Evolutionary conservation across 2,329 filamentous ascomycete genomes (phyloP).

Genomic region (Emergomyces pasteurianus): DNA sequence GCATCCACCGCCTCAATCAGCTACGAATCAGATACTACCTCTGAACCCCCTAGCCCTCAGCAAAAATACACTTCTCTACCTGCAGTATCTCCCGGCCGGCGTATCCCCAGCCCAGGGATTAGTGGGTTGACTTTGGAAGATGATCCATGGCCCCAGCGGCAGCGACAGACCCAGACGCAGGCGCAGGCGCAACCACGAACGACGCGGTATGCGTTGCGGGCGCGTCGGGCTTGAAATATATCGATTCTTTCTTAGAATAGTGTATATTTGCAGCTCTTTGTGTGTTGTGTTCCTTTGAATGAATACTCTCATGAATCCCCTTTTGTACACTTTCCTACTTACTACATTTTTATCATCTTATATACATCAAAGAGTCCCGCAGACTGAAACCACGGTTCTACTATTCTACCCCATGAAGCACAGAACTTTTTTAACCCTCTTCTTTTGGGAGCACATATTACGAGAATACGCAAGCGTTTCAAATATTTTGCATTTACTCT

Average conservation of each 20-base stretch:
- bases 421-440: background rate
- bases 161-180: background rate
- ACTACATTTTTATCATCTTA: background rate
- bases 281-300: background rate
- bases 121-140: slow-evolving; percentile 5
- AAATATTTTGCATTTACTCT: background rate
- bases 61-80: slow-evolving; percentile 2
- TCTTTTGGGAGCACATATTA: background rate
- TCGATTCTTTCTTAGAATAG: background rate
- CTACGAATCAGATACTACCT: slow-evolving; percentile 10
- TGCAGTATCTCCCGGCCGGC: background rate
- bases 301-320: background rate
- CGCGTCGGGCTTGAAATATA: background rate
- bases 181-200: background rate
- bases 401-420: background rate
- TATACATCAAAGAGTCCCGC: background rate
- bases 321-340: background rate
- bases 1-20: slow-evolving; percentile 8
- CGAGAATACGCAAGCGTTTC: background rate
- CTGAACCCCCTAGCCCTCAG: slow-evolving; percentile 10
- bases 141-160: background rate
- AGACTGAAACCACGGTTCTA: background rate
- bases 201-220: background rate
- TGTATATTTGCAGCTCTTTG: background rate
- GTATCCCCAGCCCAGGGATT: slow-evolving; percentile 8